phyloP scores from a whole-genome alignment of 305 asterid species.

The Fraxinus sp. region DNA sequence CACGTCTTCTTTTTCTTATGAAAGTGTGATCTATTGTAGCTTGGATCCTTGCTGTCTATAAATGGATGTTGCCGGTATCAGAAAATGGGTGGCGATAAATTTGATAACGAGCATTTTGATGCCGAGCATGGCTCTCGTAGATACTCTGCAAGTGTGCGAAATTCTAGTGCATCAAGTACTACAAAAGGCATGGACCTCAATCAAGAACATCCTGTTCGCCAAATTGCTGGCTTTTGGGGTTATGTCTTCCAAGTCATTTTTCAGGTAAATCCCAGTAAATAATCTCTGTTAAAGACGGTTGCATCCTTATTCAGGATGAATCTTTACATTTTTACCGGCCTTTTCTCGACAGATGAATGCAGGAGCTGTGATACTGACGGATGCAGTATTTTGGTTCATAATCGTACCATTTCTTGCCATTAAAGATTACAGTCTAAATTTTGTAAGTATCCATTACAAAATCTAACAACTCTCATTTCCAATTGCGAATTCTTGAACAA shows the following conservation, averaged over 20 bases:
- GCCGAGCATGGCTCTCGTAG: slow-evolving; percentile 40
- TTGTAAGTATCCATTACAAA: slow-evolving; percentile 50
- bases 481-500: slow-evolving; percentile 13
- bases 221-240: slow-evolving; percentile 68
- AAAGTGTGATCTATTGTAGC: slow-evolving; percentile 40
- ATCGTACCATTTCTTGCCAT: slow-evolving; percentile 83
- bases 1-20: slow-evolving; percentile 14
- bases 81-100: slow-evolving; percentile 28
- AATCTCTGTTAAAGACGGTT: not conserved
- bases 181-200: slow-evolving; percentile 33
- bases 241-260: slow-evolving; percentile 78
- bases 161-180: slow-evolving; percentile 10
- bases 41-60: slow-evolving; percentile 80
- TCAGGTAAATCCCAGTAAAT: slow-evolving; percentile 52
- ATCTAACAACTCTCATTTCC: not conserved
- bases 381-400: slow-evolving; percentile 87
- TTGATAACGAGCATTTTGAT: slow-evolving; percentile 38
- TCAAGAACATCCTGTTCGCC: slow-evolving; percentile 39
- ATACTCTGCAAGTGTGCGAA: slow-evolving; percentile 25
- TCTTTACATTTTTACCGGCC: not conserved
- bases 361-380: slow-evolving; percentile 93
- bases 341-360: slow-evolving; percentile 68
- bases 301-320: not conserved
- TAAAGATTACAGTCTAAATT: slow-evolving; percentile 75
- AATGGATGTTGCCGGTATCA: slow-evolving; percentile 58